Base-by-base conservation (phyloP, 2,329 filamentous ascomycete species). In the Aquanectria penicillioides region DNA sequence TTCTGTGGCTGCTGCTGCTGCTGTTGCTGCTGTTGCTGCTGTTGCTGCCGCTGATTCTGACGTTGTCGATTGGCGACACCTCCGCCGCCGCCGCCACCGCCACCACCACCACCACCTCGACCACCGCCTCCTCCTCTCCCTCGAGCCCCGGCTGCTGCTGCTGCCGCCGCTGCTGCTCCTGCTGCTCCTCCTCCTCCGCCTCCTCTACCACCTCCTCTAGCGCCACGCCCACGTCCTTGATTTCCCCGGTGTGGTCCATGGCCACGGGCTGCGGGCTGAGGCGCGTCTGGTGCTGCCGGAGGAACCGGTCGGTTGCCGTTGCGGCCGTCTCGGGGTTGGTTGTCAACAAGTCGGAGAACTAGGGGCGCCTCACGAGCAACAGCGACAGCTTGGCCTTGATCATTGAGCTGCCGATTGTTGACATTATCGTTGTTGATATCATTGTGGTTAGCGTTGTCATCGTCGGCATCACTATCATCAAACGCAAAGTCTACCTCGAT, bases 341-440 rank as follows among this genome's bases (percentile, higher is more conserved):
- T 74, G 31, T 78, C 77, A 33, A 81, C 79, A 23, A 87, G 81
- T 25, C 84, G 79, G 25, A 87, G 79, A 11, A 87, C 83, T 10
- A 86, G 78, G 5, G 84, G 84, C 1, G 81, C 84, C 67, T 87
- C 84, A 3, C 81, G 81, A 36, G 81, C 84, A n/a, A 86, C 78
- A 15, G 71, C 77, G 41, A 81, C 76, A 48, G 72, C 72, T 46
- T 66, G 69, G n/a, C 57, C 70, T 17, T 66, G 63, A 18, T 50
- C 71, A 60, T 69, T 73, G 56, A 68, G 64, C 38, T 65, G 69
- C 34, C 66, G 69, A 38, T 63, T 66, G 29, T 61, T 66, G 17
- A 22, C 73, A 23, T 64, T 66, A 47, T 43, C 59, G 22, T 63
- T 53, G 43, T 63, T 23, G 38, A 18, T 28, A 33, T 68, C 73